Percentiles rank a stretch among this genome's conserved stretches.
Conservation (phyloP, 2,329 filamentous ascomycete genomes). For the Colletotrichum sp. region DNA sequence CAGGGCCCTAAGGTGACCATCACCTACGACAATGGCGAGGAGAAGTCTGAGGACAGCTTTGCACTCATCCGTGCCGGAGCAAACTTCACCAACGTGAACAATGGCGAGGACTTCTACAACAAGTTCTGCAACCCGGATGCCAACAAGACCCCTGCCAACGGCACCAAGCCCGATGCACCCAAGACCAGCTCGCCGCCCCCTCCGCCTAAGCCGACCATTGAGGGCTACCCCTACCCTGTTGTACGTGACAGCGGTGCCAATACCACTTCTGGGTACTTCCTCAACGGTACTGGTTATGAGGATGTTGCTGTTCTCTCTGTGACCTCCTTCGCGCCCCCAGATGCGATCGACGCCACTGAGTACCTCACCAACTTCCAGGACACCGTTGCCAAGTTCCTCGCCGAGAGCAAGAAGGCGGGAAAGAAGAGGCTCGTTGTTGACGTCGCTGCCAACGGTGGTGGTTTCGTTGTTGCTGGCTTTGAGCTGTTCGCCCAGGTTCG, state of each 20-base stretch:
- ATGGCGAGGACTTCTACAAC: slow-evolving; percentile 40
- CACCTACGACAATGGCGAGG: slow-evolving; percentile 35
- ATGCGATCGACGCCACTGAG: slow-evolving; percentile 17
- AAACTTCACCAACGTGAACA: slow-evolving; percentile 33
- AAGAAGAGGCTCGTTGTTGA: slow-evolving; percentile 68
- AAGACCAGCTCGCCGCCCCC: neutral
- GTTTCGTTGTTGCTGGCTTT: slow-evolving; percentile 63
- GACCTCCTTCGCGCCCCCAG: slow-evolving; percentile 27
- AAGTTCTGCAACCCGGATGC: slow-evolving; percentile 34
- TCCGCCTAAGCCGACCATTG: slow-evolving; percentile 16
- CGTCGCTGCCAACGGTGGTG: slow-evolving; percentile 62
- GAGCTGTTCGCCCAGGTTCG: slow-evolving; percentile 60
- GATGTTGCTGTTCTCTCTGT: slow-evolving; percentile 37
- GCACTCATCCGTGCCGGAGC: slow-evolving; percentile 26
- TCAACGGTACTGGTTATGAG: slow-evolving; percentile 36
- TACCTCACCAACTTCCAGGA: slow-evolving; percentile 34
- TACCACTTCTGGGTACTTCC: slow-evolving; percentile 36
- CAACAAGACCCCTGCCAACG: neutral
- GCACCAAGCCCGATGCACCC: neutral
- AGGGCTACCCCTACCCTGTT: slow-evolving; percentile 34
- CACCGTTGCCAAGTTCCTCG: slow-evolving; percentile 31
- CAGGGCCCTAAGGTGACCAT: slow-evolving; percentile 33
- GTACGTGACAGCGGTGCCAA: slow-evolving; percentile 31
- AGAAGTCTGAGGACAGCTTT: slow-evolving; percentile 29
- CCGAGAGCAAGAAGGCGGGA: slow-evolving; percentile 42